A percentile compares a stretch with the other conserved stretches of the same genome.
Conservation (phyloP, 345 rosid genomes). For the Eucalyptus brandiana region DNA sequence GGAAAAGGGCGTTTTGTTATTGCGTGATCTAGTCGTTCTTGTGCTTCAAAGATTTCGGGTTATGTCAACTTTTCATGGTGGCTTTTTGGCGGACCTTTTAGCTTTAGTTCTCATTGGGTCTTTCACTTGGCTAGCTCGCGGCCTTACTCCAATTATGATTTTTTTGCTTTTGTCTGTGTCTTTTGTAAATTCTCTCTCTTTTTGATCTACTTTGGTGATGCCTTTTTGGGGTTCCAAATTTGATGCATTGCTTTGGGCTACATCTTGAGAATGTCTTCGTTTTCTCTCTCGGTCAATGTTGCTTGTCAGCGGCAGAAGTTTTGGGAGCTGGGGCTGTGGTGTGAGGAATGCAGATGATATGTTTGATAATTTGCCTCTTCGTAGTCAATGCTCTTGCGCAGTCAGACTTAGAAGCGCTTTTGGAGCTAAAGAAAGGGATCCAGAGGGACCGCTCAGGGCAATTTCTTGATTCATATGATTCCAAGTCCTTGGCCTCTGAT, state of each 20-base stretch:
- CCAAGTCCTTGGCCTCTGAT: constrained; percentile 46
- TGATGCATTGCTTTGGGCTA: background rate
- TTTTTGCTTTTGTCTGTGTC: background rate
- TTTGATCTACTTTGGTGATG: background rate
- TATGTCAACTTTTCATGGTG: background rate
- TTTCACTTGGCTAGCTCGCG: background rate
- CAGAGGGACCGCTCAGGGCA: constrained; percentile 44
- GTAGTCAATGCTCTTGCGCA: constrained; percentile 25
- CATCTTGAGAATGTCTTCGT: background rate
- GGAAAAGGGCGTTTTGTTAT: background rate
- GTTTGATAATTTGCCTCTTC: constrained; percentile 20
- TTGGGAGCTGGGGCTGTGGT: background rate
- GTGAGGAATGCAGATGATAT: constrained; percentile 49
- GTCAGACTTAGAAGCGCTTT: constrained; percentile 66
- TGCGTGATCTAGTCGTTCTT: background rate
- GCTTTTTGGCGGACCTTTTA: background rate
- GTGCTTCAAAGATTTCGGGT: background rate
- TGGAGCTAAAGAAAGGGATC: constrained; percentile 64
- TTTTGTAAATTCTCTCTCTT: background rate
- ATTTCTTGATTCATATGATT: constrained; percentile 53
- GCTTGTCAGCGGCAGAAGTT: background rate
- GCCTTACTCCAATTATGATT: background rate
- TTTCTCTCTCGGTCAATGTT: background rate
- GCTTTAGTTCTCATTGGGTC: background rate
- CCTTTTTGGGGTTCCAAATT: background rate